Base-by-base conservation (phyloP, 352 stramenopile species). In the Bremia lactucae region DNA sequence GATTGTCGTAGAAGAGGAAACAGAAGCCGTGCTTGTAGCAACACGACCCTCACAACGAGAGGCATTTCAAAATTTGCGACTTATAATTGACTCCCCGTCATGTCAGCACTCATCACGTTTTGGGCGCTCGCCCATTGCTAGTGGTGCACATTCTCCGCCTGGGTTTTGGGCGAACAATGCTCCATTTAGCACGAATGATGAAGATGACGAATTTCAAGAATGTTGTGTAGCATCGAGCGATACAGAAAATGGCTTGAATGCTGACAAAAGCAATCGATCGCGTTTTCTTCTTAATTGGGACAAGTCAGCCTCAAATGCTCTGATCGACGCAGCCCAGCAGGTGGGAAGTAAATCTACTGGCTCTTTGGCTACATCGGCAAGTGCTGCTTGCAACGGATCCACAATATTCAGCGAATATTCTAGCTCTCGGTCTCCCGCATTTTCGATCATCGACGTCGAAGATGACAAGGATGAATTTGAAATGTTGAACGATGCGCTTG, bases 151-250 rank as follows among this genome's bases (percentile, higher is more conserved):
- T 13, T 88, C 76, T 7, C 76, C 76, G 2, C 76, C 76, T 19
- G 76, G 76, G 4, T 88, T 88, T 28, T 88, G 72, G 76, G 76
- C 76, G 22, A 86, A 68, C 21, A 79, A 73, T 45, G 72, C 67
- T 28, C 76, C 76, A 3, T 86, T 84, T 49, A 74, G 68, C 16
- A 71, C 59, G 2, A 65, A 82, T 23, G 70, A 86, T 28, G 60
- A 71, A 25, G 64, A 82, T 4, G 65, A 80, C 1, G 71, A 72
- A 0, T 28, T 31, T n/a, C 16, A 20, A 28, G 31, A 44, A 1
- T 42, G 31, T 7, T 20, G 14, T 20, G 15, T 39, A 8, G 0
- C 42, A n/a, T 23, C 23, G 11, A n/a, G n/a, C n/a, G n/a, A n/a
- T n/a, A n/a, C n/a, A n/a, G n/a, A n/a, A n/a, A 58, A 59, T 33